phyloP scores from a whole-genome alignment of 139 green algal species.

The Ettlia oleoabundans region DNA sequence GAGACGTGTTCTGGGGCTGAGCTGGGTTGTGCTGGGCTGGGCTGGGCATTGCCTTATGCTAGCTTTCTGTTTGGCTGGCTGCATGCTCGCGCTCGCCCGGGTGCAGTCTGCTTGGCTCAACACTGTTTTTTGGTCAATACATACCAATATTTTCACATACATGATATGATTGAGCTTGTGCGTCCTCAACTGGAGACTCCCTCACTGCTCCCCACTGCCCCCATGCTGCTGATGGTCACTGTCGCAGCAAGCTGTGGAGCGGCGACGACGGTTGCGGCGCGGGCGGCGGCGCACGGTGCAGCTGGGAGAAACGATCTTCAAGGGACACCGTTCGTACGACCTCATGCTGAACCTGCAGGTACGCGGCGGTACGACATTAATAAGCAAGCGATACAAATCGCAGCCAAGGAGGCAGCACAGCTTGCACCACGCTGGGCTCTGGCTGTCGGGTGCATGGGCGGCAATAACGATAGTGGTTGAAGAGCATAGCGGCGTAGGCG shows the following conservation, averaged over 20 bases:
- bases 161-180: too few relatives aligned
- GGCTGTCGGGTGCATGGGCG: too few relatives aligned
- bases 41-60: too few relatives aligned
- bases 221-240: too few relatives aligned
- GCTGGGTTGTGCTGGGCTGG: neutral
- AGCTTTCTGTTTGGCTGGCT: neutral
- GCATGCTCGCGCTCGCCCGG: neutral
- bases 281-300: conserved; percentile 19
- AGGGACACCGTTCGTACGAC: conserved; percentile 89
- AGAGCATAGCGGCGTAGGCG: too few relatives aligned
- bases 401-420: too few relatives aligned
- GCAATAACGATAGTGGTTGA: too few relatives aligned
- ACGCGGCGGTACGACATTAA: neutral
- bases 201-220: neutral
- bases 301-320: conserved; percentile 77
- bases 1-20: neutral
- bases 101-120: neutral
- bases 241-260: conserved; percentile 1
- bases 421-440: too few relatives aligned
- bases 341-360: conserved; percentile 87
- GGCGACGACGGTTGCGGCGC: conserved; percentile 2
- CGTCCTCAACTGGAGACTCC: too few relatives aligned
- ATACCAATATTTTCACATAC: too few relatives aligned
- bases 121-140: too few relatives aligned
- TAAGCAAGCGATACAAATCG: too few relatives aligned